phyloP scores from a whole-genome alignment of 2,329 filamentous ascomycete genomes.

The Xylariaceae sp. region DNA sequence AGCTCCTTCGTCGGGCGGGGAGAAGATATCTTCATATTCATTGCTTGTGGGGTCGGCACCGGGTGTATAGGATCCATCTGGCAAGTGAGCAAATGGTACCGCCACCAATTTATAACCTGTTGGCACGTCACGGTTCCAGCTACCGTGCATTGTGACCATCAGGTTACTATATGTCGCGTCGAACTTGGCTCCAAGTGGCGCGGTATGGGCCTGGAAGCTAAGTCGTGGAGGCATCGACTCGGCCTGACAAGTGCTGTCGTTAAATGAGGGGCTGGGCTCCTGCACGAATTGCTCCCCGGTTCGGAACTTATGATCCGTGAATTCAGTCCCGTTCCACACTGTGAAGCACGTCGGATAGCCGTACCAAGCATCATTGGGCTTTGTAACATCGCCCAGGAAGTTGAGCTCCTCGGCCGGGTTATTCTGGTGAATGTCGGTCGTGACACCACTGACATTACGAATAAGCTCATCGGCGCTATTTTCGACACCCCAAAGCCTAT shows the following conservation, averaged over 20 bases:
- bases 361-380: constrained; percentile 46
- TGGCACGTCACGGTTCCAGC: constrained; percentile 38
- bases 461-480: constrained; percentile 59
- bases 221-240: constrained; percentile 37
- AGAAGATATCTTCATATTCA: constrained; percentile 43
- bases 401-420: constrained; percentile 65
- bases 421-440: constrained; percentile 48
- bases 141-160: constrained; percentile 60
- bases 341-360: constrained; percentile 52
- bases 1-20: constrained; percentile 38
- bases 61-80: constrained; percentile 22
- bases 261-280: constrained; percentile 19
- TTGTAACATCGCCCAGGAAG: constrained; percentile 55
- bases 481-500: constrained; percentile 48
- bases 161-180: constrained; percentile 49
- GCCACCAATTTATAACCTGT: constrained; percentile 33
- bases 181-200: constrained; percentile 62
- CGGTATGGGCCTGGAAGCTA: constrained; percentile 53
- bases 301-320: constrained; percentile 26
- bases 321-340: constrained; percentile 34
- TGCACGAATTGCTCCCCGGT: constrained; percentile 31
- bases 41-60: constrained; percentile 29
- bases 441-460: constrained; percentile 35
- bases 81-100: constrained; percentile 30
- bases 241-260: constrained; percentile 19